phyloP scores from a whole-genome alignment of 495 filamentous ascomycete genomes.

The Penicillium paradoxum region DNA sequence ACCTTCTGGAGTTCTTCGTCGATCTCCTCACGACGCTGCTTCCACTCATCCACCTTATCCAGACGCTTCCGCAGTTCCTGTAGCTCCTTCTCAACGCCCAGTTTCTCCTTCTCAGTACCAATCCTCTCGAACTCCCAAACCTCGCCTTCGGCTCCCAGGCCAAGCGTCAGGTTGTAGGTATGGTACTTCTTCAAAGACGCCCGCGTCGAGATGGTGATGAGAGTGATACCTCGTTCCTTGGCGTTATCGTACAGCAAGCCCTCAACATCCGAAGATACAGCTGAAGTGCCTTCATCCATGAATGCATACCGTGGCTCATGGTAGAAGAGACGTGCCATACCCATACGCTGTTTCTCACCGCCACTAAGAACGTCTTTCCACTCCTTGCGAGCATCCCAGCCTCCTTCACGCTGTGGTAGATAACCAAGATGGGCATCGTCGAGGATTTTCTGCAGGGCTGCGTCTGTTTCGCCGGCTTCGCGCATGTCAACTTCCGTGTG shows the following conservation, averaged over 20 bases:
- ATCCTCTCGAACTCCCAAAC: slow-evolving; percentile 90
- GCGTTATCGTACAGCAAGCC: slow-evolving; percentile 86
- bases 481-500: slow-evolving; percentile 94
- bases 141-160: slow-evolving; percentile 56
- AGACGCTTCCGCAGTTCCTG: slow-evolving; percentile 74
- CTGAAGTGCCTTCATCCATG: slow-evolving; percentile 91
- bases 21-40: slow-evolving; percentile 71
- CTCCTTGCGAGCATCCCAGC: slow-evolving; percentile 94
- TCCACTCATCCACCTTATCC: slow-evolving; percentile 77
- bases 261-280: slow-evolving; percentile 91
- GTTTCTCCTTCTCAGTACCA: slow-evolving; percentile 86
- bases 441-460: slow-evolving; percentile 67
- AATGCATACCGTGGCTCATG: slow-evolving; percentile 93
- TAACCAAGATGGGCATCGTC: slow-evolving; percentile 84
- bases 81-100: slow-evolving; percentile 84
- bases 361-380: slow-evolving; percentile 98
- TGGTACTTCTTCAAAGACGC: slow-evolving; percentile 94
- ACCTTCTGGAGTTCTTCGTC: slow-evolving; percentile 61
- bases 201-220: slow-evolving; percentile 91
- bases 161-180: slow-evolving; percentile 79
- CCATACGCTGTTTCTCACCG: slow-evolving; percentile 97
- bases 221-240: slow-evolving; percentile 86
- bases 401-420: slow-evolving; percentile 84
- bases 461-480: slow-evolving; percentile 67
- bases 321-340: slow-evolving; percentile 83